Evolutionary conservation across 352 stramenopile species (phyloP), one percentile per base, ranked within the genome.

Genomic region (Pythium brachiatum): DNA sequence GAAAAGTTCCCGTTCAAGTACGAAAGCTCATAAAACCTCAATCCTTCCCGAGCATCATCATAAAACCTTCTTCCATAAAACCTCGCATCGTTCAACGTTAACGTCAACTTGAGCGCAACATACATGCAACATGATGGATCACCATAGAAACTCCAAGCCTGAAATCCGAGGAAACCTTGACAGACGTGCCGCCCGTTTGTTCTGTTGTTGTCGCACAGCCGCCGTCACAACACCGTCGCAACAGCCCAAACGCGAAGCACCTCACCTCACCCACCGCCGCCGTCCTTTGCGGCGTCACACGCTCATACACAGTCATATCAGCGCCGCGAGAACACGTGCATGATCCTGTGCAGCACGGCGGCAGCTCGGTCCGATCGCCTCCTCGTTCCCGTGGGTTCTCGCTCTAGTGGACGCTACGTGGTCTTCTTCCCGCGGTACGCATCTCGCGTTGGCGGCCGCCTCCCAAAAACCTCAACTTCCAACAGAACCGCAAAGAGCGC

Each of bases 131-230:
- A 53, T 57, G 9, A 53, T 11, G 4, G 9, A n/a, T 53, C 23
- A 13, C 15, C 18, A 39, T 55, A 53, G 25, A 39, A 51, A 53
- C 57, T n/a, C 38, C 47, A 57, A 57, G 43, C 21, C 27, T 12
- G 57, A 62, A 62, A 48, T 3, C 23, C 25, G 57, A 57, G 57
- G 48, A 57, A 64, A 56, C 47, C 18, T 53, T 64, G 47, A 12
- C 48, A 57, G 27, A 51, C 29, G 26, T 9, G 36, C 13, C 31
- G 60, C 32, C 43, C 31, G 31, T 31, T 61, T 53, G 43, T 56
- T 60, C 39, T 60, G 53, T 54, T 61, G 60, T 61, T 66, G 60
- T 66, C 60, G 60, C 60, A 66, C 51, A 43, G 51, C 27, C 31
- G 47, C 25, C 29, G 47, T 54, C n/a, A 23, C 25, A 13, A 25